phyloP scores from a whole-genome alignment of 257 asterid species.

The Solanum virginianum region DNA sequence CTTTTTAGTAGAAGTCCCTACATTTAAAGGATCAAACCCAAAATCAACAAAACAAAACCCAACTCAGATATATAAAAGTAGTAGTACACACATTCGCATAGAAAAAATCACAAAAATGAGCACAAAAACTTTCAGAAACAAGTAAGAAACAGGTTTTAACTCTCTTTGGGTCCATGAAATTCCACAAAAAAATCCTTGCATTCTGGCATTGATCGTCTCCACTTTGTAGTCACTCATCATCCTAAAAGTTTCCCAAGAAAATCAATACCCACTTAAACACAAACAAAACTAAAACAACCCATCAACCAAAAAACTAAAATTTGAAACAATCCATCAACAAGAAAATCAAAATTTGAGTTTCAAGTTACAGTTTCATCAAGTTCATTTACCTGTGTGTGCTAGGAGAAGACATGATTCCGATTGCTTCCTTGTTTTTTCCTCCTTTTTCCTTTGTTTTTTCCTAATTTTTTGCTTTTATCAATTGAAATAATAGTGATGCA shows the following conservation, averaged over 20 bases:
- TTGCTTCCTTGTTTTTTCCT: neutral
- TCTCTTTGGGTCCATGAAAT: slow-evolving; percentile 86
- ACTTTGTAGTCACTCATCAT: slow-evolving; percentile 93
- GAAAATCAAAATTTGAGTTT: neutral
- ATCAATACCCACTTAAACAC: neutral
- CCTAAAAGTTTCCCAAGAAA: slow-evolving; percentile 23
- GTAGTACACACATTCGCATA: neutral
- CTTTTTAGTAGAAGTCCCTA: neutral
- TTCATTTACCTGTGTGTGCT: slow-evolving; percentile 92
- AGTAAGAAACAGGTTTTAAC: slow-evolving; percentile 20
- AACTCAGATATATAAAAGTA: neutral
- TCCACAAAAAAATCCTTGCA: slow-evolving; percentile 69
- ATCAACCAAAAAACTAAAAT: neutral
- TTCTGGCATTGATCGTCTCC: slow-evolving; percentile 84
- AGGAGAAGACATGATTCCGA: slow-evolving; percentile 59
- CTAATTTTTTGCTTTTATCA: neutral
- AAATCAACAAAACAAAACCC: neutral
- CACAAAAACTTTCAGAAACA: neutral
- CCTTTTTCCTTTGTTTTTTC: neutral
- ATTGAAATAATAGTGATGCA: neutral
- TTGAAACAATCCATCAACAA: neutral
- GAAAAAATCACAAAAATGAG: slow-evolving; percentile 1
- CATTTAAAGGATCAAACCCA: neutral
- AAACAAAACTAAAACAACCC: neutral
- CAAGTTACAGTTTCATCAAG: slow-evolving; percentile 74